Conservation (phyloP, 1,139 yeast genomes). For the Hyphopichia wangnamkhiaoensis region DNA sequence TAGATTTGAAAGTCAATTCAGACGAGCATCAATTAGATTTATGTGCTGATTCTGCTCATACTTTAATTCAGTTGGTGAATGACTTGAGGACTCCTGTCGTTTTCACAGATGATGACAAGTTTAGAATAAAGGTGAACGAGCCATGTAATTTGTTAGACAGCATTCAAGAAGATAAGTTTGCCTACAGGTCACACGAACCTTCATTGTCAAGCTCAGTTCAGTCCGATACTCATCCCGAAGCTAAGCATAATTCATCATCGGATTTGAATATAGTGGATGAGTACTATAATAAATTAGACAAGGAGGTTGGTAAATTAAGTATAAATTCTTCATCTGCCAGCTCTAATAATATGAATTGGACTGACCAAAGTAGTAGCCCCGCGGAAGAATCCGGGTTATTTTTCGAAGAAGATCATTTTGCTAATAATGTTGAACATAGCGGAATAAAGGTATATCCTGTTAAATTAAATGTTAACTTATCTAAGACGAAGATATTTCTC, state of each 20-base stretch:
- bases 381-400: constrained; percentile 7
- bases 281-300: constrained; percentile 15
- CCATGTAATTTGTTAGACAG: constrained; percentile 51
- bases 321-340: neutral
- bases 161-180: constrained; percentile 41
- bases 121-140: constrained; percentile 34
- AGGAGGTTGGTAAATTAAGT: constrained; percentile 1
- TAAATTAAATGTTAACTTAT: constrained; percentile 33
- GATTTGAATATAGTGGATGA: constrained; percentile 23
- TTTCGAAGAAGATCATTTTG: constrained; percentile 52
- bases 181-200: neutral
- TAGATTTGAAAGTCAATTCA: constrained; percentile 49
- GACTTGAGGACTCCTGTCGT: constrained; percentile 72
- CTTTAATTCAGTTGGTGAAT: constrained; percentile 63
- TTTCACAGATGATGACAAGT: constrained; percentile 58
- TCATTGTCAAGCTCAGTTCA: neutral
- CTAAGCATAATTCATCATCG: neutral
- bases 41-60: constrained; percentile 85
- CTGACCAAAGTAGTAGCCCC: constrained; percentile 1
- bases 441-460: constrained; percentile 24
- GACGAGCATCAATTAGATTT: constrained; percentile 56
- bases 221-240: neutral
- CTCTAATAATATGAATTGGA: constrained; percentile 1
- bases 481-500: constrained; percentile 52
- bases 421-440: constrained; percentile 10